Evolutionary conservation across 2,329 filamentous ascomycete species (phyloP), one percentile per base, ranked within the genome.

Genomic region (Colletotrichum costaricense): DNA sequence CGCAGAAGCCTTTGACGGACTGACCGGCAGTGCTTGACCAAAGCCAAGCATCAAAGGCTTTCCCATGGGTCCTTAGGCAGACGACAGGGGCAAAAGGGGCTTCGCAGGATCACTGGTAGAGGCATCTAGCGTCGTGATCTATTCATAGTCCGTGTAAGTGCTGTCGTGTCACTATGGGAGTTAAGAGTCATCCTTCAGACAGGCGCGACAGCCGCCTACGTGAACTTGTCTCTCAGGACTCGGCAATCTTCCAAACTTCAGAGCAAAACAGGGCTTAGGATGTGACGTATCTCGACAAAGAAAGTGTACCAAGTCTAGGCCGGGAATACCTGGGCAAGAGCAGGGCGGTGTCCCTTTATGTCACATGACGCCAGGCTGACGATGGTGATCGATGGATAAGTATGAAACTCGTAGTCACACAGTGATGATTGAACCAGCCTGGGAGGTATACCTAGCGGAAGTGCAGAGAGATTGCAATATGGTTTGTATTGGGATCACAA

Each of bases 61-160:
- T 19, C 19, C 30, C 35, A 46, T 24, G 38, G 42, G 19, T 49
- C 4, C 19, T n/a, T 49, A 58, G 35, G 52, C 57, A 52, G 49
- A 69, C 22, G 54, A 19, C 69, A 69, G 58, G 52, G 58, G 65
- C 38, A 28, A 33, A 58, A 33, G 58, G 65, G 58, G 69, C 58
- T 63, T 30, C 24, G 19, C 58, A 24, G 12, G 30, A 38, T 58
- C 30, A 63, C 35, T 68, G 69, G 26, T 28, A 33, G 8, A 6
- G 7, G 35, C 16, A 6, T 38, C 28, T 49, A 30, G 63, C 16
- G 69, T 5, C 19, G 22, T 14, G 28, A 54, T 49, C n/a, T 59
- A 63, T 42, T 42, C 54, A 69, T 33, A 57, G 65, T 24, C 28
- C 46, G 14, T 42, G 4, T n/a, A 24, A 64, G 22, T 16, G 30